phyloP scores from a whole-genome alignment of 306 rosid species.

The Geum urbanum region DNA sequence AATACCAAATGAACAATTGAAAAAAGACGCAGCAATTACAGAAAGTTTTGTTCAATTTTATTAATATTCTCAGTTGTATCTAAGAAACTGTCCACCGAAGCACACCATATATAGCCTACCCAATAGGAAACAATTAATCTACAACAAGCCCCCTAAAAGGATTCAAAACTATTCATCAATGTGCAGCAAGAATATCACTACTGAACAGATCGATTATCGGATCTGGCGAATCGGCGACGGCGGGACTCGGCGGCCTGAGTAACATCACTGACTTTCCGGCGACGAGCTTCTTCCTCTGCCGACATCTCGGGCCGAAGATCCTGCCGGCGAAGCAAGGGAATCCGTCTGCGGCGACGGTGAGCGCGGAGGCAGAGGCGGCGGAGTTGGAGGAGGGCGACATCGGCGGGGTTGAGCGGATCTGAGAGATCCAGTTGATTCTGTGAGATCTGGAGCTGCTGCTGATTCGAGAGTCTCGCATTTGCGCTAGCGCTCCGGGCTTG shows the following conservation, averaged over 20 bases:
- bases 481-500: slow-evolving; percentile 85
- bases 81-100: slow-evolving; percentile 17
- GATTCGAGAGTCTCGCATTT: slow-evolving; percentile 75
- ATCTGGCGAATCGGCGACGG: slow-evolving; percentile 41
- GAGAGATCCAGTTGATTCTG: slow-evolving; percentile 27
- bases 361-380: slow-evolving; percentile 18
- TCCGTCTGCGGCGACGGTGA: slow-evolving; percentile 25
- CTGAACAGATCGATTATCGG: slow-evolving; percentile 46
- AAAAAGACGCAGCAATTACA: neutral
- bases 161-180: slow-evolving; percentile 31
- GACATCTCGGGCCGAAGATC: slow-evolving; percentile 57
- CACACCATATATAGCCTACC: slow-evolving; percentile 25
- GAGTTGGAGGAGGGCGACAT: slow-evolving; percentile 16
- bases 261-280: slow-evolving; percentile 54
- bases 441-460: slow-evolving; percentile 63
- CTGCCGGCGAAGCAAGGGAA: slow-evolving; percentile 50
- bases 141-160: slow-evolving; percentile 16
- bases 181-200: slow-evolving; percentile 51
- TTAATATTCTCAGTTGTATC: slow-evolving; percentile 30
- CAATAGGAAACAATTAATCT: slow-evolving; percentile 32
- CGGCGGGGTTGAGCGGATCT: slow-evolving; percentile 41
- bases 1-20: neutral
- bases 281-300: slow-evolving; percentile 68
- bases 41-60: slow-evolving; percentile 5
- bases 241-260: slow-evolving; percentile 32